These are phyloP conservation scores for Phialophora verrucosa DNA, from an alignment of 2,329 filamentous ascomycete genomes.

Conservation along the genomic window DNA sequence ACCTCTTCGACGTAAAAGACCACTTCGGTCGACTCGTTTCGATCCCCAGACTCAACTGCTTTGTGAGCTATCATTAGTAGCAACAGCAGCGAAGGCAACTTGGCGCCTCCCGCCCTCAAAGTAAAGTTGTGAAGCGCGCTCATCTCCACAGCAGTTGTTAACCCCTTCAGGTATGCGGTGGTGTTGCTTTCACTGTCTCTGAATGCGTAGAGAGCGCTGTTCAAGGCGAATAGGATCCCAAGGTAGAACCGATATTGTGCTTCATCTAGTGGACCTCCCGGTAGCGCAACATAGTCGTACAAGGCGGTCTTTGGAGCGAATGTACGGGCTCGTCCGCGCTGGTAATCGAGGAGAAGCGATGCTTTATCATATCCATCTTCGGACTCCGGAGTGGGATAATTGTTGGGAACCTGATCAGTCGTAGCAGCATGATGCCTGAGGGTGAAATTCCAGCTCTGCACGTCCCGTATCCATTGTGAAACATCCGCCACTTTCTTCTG, in stretches of 20 bases:
- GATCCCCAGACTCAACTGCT: not conserved
- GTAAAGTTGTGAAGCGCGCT: conserved; percentile 14
- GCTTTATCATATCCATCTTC: not conserved
- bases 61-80: conserved; percentile 24
- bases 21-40: not conserved
- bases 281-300: conserved; percentile 14
- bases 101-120: conserved; percentile 16
- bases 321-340: not conserved
- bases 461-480: conserved; percentile 7
- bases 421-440: not conserved
- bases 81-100: conserved; percentile 21
- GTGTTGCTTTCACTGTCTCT: conserved; percentile 13
- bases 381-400: not conserved
- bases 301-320: conserved; percentile 15
- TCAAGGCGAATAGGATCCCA: conserved; percentile 13
- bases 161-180: conserved; percentile 6
- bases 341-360: not conserved
- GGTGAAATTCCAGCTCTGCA: conserved; percentile 7
- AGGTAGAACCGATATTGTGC: conserved; percentile 18
- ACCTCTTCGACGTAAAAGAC: conserved; percentile 19
- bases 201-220: conserved; percentile 18
- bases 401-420: not conserved
- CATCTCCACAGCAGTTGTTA: conserved; percentile 15
- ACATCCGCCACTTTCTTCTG: not conserved
- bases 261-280: conserved; percentile 9